phyloP scores from a whole-genome alignment of 2,329 filamentous ascomycete species.

The Paradendryphiella salina region DNA sequence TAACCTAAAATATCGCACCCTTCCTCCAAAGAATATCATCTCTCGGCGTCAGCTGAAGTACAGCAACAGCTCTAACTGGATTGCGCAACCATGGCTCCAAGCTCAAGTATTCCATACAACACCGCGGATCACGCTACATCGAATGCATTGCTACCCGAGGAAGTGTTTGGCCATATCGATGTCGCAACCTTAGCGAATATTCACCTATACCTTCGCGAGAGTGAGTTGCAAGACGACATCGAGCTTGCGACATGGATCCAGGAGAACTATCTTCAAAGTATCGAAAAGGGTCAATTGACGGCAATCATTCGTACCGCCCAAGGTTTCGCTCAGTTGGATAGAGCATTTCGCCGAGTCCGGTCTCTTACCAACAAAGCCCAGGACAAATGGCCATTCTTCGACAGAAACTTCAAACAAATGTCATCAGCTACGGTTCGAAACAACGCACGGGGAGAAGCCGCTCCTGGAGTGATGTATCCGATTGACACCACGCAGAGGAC shows the following conservation, averaged over 20 bases:
- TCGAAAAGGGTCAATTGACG: slow-evolving; percentile 6
- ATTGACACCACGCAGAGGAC: slow-evolving; percentile 1
- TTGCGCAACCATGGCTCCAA: slow-evolving; percentile 12
- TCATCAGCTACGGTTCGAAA: slow-evolving; percentile 24
- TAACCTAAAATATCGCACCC: not conserved
- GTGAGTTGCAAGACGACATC: slow-evolving; percentile 25
- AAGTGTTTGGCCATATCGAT: slow-evolving; percentile 29
- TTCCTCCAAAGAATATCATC: not conserved
- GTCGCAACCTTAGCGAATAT: slow-evolving; percentile 29
- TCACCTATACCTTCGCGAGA: slow-evolving; percentile 24
- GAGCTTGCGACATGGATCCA: slow-evolving; percentile 31
- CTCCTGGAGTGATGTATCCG: slow-evolving; percentile 13
- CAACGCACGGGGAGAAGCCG: slow-evolving; percentile 21
- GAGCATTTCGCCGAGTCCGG: slow-evolving; percentile 36
- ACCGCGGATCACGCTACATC: slow-evolving; percentile 8
- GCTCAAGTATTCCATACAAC: not conserved
- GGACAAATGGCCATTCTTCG: slow-evolving; percentile 42
- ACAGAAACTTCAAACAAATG: slow-evolving; percentile 29
- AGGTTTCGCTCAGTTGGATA: slow-evolving; percentile 30
- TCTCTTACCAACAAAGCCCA: slow-evolving; percentile 35
- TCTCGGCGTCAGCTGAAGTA: not conserved
- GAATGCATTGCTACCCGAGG: slow-evolving; percentile 17
- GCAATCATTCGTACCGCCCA: slow-evolving; percentile 25
- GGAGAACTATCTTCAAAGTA: slow-evolving; percentile 25
- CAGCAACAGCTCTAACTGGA: not conserved